These are phyloP conservation scores for Parietaria judaica DNA, from an alignment of 306 rosid species.

Conservation along the genomic window DNA sequence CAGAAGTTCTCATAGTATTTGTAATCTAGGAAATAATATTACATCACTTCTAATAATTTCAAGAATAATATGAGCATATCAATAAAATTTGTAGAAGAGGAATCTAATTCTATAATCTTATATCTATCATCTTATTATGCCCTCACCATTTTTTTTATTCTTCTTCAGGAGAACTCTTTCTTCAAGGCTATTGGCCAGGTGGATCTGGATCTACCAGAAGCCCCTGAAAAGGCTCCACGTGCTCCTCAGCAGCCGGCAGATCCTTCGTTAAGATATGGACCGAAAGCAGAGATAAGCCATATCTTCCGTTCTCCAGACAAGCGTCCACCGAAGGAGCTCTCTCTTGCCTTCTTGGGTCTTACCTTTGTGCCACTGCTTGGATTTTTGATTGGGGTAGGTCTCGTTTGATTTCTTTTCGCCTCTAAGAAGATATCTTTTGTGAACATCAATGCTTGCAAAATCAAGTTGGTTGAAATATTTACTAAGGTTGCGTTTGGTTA, in stretches of 20 bases:
- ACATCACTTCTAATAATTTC: too few species aligned
- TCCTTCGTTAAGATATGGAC: slow-evolving; percentile 69
- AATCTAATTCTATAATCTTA: too few species aligned
- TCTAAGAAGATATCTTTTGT: neutral
- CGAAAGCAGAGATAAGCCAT: slow-evolving; percentile 82
- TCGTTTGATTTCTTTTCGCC: slow-evolving; percentile 7
- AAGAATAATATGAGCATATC: too few species aligned
- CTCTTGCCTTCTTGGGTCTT: slow-evolving; percentile 76
- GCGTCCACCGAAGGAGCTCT: slow-evolving; percentile 74
- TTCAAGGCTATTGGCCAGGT: slow-evolving; percentile 55
- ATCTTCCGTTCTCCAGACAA: slow-evolving; percentile 87
- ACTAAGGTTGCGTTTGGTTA: neutral
- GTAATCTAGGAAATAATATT: too few species aligned
- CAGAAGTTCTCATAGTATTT: too few species aligned
- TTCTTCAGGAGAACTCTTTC: slow-evolving; percentile 90
- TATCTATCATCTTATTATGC: too few species aligned
- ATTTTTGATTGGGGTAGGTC: slow-evolving; percentile 86
- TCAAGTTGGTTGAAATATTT: neutral
- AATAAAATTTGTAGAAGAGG: too few species aligned
- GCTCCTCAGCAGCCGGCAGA: slow-evolving; percentile 67
- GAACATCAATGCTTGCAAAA: neutral
- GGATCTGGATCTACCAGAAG: slow-evolving; percentile 91
- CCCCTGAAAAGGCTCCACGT: slow-evolving; percentile 82
- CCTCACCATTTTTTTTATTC: neutral
- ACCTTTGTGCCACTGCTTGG: slow-evolving; percentile 66